Evolutionary conservation across 169 alveolate species (phyloP).

Genomic region (Blepharisma undulans): DNA sequence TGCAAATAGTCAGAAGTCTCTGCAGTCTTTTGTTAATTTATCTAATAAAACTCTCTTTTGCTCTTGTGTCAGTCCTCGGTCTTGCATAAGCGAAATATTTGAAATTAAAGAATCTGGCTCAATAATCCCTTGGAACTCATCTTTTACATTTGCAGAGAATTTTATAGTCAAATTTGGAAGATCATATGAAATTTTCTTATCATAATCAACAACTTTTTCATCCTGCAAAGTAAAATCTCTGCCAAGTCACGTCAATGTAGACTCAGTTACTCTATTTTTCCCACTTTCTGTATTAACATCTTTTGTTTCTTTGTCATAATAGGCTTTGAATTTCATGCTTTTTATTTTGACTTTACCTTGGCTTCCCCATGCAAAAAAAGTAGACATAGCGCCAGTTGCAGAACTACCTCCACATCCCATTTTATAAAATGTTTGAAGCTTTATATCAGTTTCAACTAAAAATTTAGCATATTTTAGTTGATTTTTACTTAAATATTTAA

Average conservation of each 20-base stretch:
- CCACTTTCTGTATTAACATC: not conserved
- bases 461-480: not conserved
- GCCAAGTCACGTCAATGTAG: not conserved
- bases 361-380: conserved; percentile 5
- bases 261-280: not conserved
- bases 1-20: not conserved
- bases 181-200: not conserved
- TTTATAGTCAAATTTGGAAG: not conserved
- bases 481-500: no score
- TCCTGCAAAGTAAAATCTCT: not conserved
- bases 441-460: no score
- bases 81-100: not conserved
- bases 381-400: not conserved
- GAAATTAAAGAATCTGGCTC: not conserved
- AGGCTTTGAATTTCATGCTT: not conserved
- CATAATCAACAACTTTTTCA: not conserved
- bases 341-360: not conserved
- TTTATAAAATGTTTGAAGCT: not conserved
- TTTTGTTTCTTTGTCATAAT: not conserved
- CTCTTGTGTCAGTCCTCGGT: not conserved
- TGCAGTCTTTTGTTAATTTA: not conserved
- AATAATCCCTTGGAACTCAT: not conserved
- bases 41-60: not conserved
- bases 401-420: conserved; percentile 30
- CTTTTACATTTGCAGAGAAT: not conserved